phyloP scores from a whole-genome alignment of 2,329 filamentous ascomycete genomes.

The Cryphonectria naterciae region DNA sequence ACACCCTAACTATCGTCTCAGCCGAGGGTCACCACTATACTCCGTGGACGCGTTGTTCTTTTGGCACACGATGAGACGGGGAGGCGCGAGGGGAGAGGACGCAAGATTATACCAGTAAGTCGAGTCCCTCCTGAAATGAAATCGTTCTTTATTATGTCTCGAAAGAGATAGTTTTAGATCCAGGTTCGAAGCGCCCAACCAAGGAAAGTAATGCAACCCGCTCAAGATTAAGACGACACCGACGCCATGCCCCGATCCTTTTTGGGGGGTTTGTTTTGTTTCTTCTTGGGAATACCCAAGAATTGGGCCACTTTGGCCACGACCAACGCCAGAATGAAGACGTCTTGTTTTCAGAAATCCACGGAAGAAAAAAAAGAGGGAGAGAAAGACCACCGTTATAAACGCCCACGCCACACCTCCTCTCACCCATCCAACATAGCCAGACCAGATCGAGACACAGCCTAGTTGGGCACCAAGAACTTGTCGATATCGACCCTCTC shows the following conservation, averaged over 20 bases:
- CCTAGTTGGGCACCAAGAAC: conserved; percentile 37
- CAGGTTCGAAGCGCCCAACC: not conserved
- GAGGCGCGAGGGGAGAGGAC: not conserved
- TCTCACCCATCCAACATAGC: too few species aligned
- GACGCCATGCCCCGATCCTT: not conserved
- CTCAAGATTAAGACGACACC: not conserved
- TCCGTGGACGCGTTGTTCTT: not conserved
- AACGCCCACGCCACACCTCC: not conserved
- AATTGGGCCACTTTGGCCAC: not conserved
- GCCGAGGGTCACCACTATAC: not conserved
- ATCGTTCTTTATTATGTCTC: too few species aligned
- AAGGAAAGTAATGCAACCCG: not conserved
- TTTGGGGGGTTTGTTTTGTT: not conserved
- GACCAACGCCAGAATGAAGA: not conserved
- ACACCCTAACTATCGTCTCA: not conserved
- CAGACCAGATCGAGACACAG: not conserved
- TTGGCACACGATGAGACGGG: not conserved
- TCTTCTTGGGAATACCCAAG: not conserved
- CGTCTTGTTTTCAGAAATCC: not conserved
- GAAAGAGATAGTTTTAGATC: not conserved
- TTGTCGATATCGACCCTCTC: conserved; percentile 63
- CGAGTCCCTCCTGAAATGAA: not conserved
- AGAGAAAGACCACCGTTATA: not conserved
- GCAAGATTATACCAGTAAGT: not conserved
- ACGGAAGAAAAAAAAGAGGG: not conserved